Percentiles rank a stretch among this genome's conserved stretches.
Evolutionary conservation across 2,329 filamentous ascomycete species (phyloP).

Genomic region (Claviceps sp.): DNA sequence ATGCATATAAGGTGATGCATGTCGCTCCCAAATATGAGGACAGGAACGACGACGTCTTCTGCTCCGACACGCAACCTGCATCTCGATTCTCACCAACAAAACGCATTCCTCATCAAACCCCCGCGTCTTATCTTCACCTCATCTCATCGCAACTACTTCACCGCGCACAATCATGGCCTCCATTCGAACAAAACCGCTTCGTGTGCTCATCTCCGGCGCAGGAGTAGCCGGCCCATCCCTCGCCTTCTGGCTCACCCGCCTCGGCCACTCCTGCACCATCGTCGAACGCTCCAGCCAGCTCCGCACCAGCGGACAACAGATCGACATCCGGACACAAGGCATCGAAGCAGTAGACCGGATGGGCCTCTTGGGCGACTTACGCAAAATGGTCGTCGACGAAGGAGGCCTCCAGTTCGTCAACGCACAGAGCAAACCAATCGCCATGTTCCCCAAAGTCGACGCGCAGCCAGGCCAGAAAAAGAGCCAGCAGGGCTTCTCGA

Average conservation of each 20-base stretch:
- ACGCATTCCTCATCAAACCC: neutral
- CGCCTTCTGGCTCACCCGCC: conserved; percentile 26
- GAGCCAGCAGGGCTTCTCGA: conserved; percentile 31
- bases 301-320: conserved; percentile 28
- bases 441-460: conserved; percentile 18
- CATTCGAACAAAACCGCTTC: conserved; percentile 18
- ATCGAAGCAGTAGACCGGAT: conserved; percentile 24
- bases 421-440: conserved; percentile 20
- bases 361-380: conserved; percentile 24
- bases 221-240: conserved; percentile 31
- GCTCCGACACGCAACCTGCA: no score
- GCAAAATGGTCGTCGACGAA: conserved; percentile 29
- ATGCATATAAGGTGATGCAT: no score
- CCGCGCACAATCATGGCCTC: neutral
- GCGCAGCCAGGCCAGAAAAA: conserved; percentile 22
- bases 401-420: conserved; percentile 34
- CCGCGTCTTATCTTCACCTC: neutral
- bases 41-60: no score
- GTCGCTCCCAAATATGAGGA: no score
- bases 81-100: no score
- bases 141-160: no score
- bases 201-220: conserved; percentile 35
- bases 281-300: conserved; percentile 26
- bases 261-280: conserved; percentile 26
- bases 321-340: conserved; percentile 31